Evolutionary conservation across 1,284 basidiomycete genomes (phyloP).

Genomic region (Apiotrichum veenhuisii): DNA sequence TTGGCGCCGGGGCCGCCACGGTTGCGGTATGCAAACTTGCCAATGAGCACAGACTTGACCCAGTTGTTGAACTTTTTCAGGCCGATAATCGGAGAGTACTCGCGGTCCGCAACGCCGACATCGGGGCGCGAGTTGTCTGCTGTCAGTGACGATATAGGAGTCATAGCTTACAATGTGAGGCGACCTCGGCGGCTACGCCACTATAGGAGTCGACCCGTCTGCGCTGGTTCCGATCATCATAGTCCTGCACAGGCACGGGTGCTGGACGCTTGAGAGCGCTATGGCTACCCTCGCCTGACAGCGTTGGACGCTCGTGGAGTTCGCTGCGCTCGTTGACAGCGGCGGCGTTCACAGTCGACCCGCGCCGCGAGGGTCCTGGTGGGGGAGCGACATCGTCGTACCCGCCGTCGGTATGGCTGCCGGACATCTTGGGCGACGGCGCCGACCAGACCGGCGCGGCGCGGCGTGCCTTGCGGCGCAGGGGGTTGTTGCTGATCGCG

Average conservation of each 20-base stretch:
- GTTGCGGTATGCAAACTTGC: slow-evolving; percentile 58
- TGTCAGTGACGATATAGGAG: slow-evolving; percentile 7
- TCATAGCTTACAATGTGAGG: slow-evolving; percentile 23
- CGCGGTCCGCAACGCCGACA: slow-evolving; percentile 75
- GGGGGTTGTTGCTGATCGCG: slow-evolving; percentile 34
- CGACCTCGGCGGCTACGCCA: slow-evolving; percentile 34
- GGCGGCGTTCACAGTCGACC: slow-evolving; percentile 5
- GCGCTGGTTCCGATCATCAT: neutral
- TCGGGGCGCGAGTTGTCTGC: slow-evolving; percentile 92
- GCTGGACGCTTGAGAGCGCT: neutral
- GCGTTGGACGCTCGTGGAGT: too few relatives aligned
- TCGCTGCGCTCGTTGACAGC: neutral
- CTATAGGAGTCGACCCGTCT: slow-evolving; percentile 18
- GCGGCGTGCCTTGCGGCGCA: slow-evolving; percentile 14
- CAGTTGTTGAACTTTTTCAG: slow-evolving; percentile 99
- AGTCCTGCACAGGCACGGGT: neutral
- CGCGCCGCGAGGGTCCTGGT: slow-evolving; percentile 11
- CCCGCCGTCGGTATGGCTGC: neutral
- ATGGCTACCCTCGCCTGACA: too few relatives aligned
- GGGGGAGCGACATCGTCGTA: slow-evolving; percentile 4
- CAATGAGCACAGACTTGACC: slow-evolving; percentile 93
- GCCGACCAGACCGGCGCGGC: slow-evolving; percentile 39
- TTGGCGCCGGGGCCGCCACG: slow-evolving; percentile 51
- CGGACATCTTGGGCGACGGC: slow-evolving; percentile 21
- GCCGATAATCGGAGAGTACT: slow-evolving; percentile 91